Evolutionary conservation across 108 stramenopile genomes (phyloP).

Genomic region (Discostella pseudostelligera): DNA sequence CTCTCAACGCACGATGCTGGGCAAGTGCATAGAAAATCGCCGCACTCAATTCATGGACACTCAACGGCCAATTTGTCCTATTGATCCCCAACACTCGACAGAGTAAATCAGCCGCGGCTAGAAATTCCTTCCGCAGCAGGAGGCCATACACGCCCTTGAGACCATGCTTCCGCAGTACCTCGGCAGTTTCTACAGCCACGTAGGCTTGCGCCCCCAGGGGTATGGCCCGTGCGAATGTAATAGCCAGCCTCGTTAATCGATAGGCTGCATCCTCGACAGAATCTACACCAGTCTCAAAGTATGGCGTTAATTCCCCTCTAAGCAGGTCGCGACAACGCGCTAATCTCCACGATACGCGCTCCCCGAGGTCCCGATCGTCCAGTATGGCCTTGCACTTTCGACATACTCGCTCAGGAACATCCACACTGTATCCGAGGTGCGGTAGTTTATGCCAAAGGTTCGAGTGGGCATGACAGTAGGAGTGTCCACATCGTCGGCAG

Average conservation of each 20-base stretch:
- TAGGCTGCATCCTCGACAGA: slow-evolving; percentile 69
- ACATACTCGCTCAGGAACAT: slow-evolving; percentile 86
- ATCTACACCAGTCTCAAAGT: slow-evolving; percentile 84
- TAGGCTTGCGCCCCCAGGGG: slow-evolving; percentile 87
- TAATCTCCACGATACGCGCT: slow-evolving; percentile 84
- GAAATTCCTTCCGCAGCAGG: slow-evolving; percentile 88
- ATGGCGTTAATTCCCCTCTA: slow-evolving; percentile 60
- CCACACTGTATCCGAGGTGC: slow-evolving; percentile 81
- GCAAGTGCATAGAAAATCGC: slow-evolving; percentile 96
- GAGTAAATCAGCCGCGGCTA: slow-evolving; percentile 90
- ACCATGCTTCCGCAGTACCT: slow-evolving; percentile 89
- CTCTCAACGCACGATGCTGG: slow-evolving; percentile 87
- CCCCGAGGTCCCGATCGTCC: slow-evolving; percentile 74
- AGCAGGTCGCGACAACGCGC: slow-evolving; percentile 78
- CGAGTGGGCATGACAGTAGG: slow-evolving; percentile 78
- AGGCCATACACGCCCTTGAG: slow-evolving; percentile 90
- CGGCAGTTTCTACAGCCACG: slow-evolving; percentile 90
- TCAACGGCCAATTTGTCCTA: slow-evolving; percentile 84
- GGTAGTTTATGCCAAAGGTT: slow-evolving; percentile 61
- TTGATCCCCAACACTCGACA: slow-evolving; percentile 82
- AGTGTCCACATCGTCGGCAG: slow-evolving; percentile 88
- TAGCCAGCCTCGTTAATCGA: slow-evolving; percentile 68
- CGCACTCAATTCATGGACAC: slow-evolving; percentile 90
- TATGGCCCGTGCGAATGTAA: slow-evolving; percentile 70
- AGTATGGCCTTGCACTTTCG: slow-evolving; percentile 69